Conservation (phyloP, 1,284 basidiomycete genomes). For the Cryptococcus hybrid region DNA sequence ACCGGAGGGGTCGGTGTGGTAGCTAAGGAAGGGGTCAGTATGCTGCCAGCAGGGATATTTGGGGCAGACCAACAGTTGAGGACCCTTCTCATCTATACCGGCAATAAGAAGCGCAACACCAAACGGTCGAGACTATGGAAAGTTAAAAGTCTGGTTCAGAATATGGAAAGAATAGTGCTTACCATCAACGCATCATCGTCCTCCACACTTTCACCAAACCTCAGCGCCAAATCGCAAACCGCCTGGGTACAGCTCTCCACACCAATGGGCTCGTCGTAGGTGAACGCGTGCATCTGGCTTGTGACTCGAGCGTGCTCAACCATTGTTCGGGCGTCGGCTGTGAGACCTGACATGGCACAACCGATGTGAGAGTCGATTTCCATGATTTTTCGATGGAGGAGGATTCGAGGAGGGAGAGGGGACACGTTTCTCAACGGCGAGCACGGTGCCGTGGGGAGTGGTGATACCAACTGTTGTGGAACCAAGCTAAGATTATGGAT, state of each 20-base stretch:
- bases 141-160: background rate
- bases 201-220: conserved; percentile 98
- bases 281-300: conserved; percentile 92
- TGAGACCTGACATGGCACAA: conserved; percentile 97
- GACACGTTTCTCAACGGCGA: conserved; percentile 98
- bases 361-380: conserved; percentile 97
- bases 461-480: conserved; percentile 95
- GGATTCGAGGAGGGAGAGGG: conserved; percentile 95
- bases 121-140: conserved; percentile 81
- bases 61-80: conserved; percentile 69
- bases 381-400: conserved; percentile 99
- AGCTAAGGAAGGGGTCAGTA: conserved; percentile 55
- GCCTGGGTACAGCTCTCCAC: conserved; percentile 97
- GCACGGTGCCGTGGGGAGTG: conserved; percentile 82
- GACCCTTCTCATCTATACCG: conserved; percentile 92
- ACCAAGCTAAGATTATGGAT: conserved; percentile 65
- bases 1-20: conserved; percentile 98
- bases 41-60: background rate
- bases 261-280: conserved; percentile 95
- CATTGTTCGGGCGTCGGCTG: conserved; percentile 98
- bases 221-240: conserved; percentile 93
- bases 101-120: conserved; percentile 97
- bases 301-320: conserved; percentile 99
- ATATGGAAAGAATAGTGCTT: conserved; percentile 24
- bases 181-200: conserved; percentile 98